Base-by-base conservation (phyloP, 2,329 filamentous ascomycete genomes). In the Myriosclerotinia scirpicola region DNA sequence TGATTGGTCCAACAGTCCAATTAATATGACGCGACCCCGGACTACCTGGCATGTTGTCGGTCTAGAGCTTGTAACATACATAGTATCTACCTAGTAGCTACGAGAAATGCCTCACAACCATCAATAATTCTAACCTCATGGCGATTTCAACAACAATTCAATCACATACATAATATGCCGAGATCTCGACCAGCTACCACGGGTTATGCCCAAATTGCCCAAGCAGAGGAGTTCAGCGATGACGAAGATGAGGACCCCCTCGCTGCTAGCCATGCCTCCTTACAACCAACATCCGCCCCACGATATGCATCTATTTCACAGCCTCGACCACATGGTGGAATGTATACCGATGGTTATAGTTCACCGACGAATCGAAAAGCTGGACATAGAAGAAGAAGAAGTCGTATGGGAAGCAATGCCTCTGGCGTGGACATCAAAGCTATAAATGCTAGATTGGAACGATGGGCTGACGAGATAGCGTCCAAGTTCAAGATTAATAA, bases 401-500 rank as follows among this genome's bases (percentile, higher is more conserved):
- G 75, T 73, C 80, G 83, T 69, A 79, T 82, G 68, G 83, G 88
- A 70, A 90, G 91, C 76, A 95, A 93, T 74, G 84, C 80, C 73
- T 92, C 92, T 26, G 94, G 93, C 3, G 94, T 99, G 22, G 95
- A 99, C 76, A 91, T 99, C 76, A 98, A 98, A 78, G 95, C 95
- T 68, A 98, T 99, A 79, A 99, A 99, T 78, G 93, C 94, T 67
- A 86, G 95, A 34, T 82, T 99, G 36, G 95, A 99, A 80, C 85
- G 91, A 76, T 99, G 95, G 95, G 95, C 95, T 20, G 95, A 98
- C 73, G 95, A 99, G 80, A 98, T 99, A 75, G 93, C 95, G 40
- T 91, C 92, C 72, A 95, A 96, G 74, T 98, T 99, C 84, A 98
- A 97, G 81, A 91, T 93, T 71, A 83, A 85, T 72, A 89, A 88